Evolutionary conservation across 345 rosid species (phyloP).

Genomic region (Hibiscus syriacus): DNA sequence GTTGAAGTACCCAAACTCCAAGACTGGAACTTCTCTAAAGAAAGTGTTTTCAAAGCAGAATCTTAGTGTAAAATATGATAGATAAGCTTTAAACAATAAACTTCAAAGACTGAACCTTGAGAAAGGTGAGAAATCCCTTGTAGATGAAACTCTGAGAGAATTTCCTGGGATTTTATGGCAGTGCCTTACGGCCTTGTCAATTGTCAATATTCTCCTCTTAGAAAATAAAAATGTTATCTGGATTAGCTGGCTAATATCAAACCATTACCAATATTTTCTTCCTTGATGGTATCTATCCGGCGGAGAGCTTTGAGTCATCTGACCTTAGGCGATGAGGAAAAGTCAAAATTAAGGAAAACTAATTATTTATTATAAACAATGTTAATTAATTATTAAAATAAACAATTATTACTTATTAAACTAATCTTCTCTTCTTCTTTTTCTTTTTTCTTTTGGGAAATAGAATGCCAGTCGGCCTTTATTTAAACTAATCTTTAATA

Average conservation of each 20-base stretch:
- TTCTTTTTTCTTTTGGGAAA: no score
- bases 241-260: not conserved
- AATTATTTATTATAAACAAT: no score
- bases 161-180: not conserved
- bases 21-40: not conserved
- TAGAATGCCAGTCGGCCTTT: no score
- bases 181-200: conserved; percentile 16
- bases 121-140: not conserved
- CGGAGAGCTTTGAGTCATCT: no score
- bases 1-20: not conserved
- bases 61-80: not conserved
- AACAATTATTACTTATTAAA: no score
- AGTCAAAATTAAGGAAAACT: no score
- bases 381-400: no score
- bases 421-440: no score
- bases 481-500: no score
- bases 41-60: not conserved
- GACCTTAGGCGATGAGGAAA: no score
- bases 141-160: not conserved
- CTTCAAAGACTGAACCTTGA: not conserved
- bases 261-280: no score
- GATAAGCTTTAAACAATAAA: not conserved
- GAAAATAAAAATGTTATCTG: not conserved
- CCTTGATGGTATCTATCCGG: no score
- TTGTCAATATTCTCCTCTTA: not conserved